Percentiles rank a stretch among this genome's conserved stretches.
These are phyloP conservation scores for Fusarium nematophilum DNA, from an alignment of 2,329 filamentous ascomycete species.

Conservation along the genomic window DNA sequence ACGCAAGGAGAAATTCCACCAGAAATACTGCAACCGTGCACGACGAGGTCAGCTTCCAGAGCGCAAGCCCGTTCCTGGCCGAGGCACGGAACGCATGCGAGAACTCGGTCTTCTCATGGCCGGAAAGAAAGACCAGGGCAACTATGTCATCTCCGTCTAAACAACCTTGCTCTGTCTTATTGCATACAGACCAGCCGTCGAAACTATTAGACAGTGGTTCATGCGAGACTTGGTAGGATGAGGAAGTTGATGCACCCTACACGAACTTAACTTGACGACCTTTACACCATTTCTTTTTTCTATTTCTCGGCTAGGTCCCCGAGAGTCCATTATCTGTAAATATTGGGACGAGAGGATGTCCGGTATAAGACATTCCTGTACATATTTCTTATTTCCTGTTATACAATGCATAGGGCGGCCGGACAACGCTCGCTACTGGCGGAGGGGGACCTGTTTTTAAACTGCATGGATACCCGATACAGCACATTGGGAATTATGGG, in stretches of 20 bases:
- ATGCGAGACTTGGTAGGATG: constrained; percentile 28
- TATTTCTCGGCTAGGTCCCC: constrained; percentile 25
- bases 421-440: constrained; percentile 41
- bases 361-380: constrained; percentile 31
- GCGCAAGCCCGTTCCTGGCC: constrained; percentile 80
- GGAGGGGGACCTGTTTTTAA: constrained; percentile 34
- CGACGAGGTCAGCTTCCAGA: constrained; percentile 73
- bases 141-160: constrained; percentile 82
- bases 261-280: constrained; percentile 34
- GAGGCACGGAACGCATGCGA: constrained; percentile 90
- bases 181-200: constrained; percentile 10
- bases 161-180: constrained; percentile 11
- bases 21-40: constrained; percentile 88
- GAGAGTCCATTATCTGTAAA: constrained; percentile 31
- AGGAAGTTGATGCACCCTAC: constrained; percentile 30
- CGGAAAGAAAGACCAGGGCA: constrained; percentile 78
- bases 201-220: constrained; percentile 14
- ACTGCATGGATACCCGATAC: constrained; percentile 50
- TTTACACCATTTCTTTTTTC: constrained; percentile 23
- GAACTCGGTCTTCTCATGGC: constrained; percentile 87
- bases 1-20: constrained; percentile 90
- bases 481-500: constrained; percentile 43
- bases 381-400: constrained; percentile 30
- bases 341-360: constrained; percentile 29
- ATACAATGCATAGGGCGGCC: constrained; percentile 40